Conservation (phyloP, 2,329 filamentous ascomycete species). For the Fusarium falciforme region DNA sequence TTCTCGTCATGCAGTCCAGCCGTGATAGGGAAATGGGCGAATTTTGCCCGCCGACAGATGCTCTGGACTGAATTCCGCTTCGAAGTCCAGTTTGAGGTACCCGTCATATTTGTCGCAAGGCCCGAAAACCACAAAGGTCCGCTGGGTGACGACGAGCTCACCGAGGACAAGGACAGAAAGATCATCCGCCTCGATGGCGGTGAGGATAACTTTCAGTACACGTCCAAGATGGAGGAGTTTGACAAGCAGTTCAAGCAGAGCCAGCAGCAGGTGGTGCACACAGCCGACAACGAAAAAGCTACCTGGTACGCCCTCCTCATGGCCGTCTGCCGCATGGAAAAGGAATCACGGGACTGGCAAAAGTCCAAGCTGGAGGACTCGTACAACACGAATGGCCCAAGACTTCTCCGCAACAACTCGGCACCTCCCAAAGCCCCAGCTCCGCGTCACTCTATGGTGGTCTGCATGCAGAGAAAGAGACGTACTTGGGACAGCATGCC, state of each 20-base stretch:
- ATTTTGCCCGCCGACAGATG: slow-evolving; percentile 48
- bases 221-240: slow-evolving; percentile 29
- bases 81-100: slow-evolving; percentile 55
- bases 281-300: slow-evolving; percentile 37
- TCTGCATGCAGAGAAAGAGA: slow-evolving; percentile 39
- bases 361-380: slow-evolving; percentile 25
- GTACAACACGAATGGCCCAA: slow-evolving; percentile 23
- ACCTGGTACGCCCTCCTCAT: slow-evolving; percentile 37
- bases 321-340: slow-evolving; percentile 36
- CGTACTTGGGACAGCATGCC: slow-evolving; percentile 41
- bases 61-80: slow-evolving; percentile 53
- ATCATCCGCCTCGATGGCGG: slow-evolving; percentile 32
- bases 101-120: slow-evolving; percentile 56
- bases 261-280: slow-evolving; percentile 33
- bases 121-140: slow-evolving; percentile 50
- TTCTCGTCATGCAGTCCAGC: slow-evolving; percentile 53
- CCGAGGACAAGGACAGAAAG: slow-evolving; percentile 25
- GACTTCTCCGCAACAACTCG: neutral
- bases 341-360: slow-evolving; percentile 38
- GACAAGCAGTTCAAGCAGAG: slow-evolving; percentile 28
- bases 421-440: neutral
- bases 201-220: slow-evolving; percentile 24
- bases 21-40: slow-evolving; percentile 55
- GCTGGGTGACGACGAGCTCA: slow-evolving; percentile 22
- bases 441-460: slow-evolving; percentile 25